Conservation (phyloP, 2,329 filamentous ascomycete genomes). For the Fusarium brevicatenulatum region DNA sequence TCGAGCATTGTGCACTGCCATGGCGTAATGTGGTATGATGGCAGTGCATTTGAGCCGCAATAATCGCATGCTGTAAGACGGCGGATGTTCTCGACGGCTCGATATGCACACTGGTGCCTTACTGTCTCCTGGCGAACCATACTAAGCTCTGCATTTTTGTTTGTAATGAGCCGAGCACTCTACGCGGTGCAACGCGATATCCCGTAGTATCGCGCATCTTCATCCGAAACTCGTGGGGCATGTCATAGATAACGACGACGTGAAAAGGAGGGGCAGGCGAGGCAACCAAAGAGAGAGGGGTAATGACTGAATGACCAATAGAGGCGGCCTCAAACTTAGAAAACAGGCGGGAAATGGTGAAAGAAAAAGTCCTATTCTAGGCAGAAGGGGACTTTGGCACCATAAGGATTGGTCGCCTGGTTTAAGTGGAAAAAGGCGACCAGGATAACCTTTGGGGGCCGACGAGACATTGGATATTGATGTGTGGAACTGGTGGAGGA, state of each 20-base stretch:
- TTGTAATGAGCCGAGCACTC: constrained; percentile 1
- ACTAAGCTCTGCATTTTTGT: not conserved
- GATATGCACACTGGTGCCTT: constrained; percentile 20
- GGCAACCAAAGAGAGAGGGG: constrained; percentile 30
- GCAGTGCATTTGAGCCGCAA: constrained; percentile 18
- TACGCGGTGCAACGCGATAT: constrained; percentile 34
- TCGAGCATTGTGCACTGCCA: constrained; percentile 10
- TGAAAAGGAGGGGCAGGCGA: constrained; percentile 25
- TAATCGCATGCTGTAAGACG: constrained; percentile 6
- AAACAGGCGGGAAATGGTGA: constrained; percentile 16
- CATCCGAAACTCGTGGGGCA: constrained; percentile 14
- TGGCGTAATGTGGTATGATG: constrained; percentile 21
- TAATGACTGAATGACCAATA: constrained; percentile 12
- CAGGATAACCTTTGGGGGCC: constrained; percentile 23
- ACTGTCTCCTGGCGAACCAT: constrained; percentile 18
- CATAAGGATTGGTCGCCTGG: constrained; percentile 29
- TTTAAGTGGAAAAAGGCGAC: constrained; percentile 21
- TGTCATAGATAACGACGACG: constrained; percentile 13
- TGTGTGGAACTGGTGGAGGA: constrained; percentile 29
- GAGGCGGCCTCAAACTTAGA: constrained; percentile 22
- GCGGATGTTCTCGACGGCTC: not conserved
- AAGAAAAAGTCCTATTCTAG: constrained; percentile 35
- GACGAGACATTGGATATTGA: not conserved
- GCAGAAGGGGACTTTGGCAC: constrained; percentile 33
- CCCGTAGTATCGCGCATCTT: constrained; percentile 32